Percentiles rank a stretch among this genome's conserved stretches.
Conservation (phyloP, 305 asterid species). For the Fraxinus baroniana region DNA sequence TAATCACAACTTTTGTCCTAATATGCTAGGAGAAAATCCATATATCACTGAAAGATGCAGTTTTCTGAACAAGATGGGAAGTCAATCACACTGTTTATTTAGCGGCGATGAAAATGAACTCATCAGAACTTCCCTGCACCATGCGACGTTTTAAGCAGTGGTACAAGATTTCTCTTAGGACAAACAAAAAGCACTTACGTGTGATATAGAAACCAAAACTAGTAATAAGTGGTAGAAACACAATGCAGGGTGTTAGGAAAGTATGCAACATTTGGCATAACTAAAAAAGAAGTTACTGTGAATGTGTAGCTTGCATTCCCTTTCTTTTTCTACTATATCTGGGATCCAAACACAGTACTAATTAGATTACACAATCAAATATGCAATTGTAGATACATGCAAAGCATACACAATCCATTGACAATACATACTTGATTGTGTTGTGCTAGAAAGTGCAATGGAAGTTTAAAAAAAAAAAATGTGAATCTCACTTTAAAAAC, state of each 20-base stretch:
- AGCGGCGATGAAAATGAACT: constrained; percentile 1
- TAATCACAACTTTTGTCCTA: constrained; percentile 4
- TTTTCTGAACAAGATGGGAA: constrained; percentile 3
- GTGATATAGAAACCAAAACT: not conserved
- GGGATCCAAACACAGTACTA: not conserved
- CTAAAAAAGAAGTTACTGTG: not conserved
- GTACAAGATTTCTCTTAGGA: constrained; percentile 9
- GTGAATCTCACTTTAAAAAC: not conserved
- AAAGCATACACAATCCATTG: not conserved
- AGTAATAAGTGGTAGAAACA: not conserved
- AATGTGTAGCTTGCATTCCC: not conserved
- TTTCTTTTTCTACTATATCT: not conserved
- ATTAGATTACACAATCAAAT: constrained; percentile 1
- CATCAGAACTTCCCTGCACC: not conserved
- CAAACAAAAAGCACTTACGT: constrained; percentile 1
- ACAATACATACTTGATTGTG: not conserved
- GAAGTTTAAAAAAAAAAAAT: not conserved
- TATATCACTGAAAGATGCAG: not conserved
- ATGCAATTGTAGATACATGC: not conserved
- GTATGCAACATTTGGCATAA: not conserved
- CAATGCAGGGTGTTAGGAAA: not conserved
- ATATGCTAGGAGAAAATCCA: not conserved
- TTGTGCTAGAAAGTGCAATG: not conserved
- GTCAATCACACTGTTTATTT: constrained; percentile 8
- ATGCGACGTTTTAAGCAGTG: not conserved